These are phyloP conservation scores for Tetrapisispora taiwanensis DNA, from an alignment of 805 yeast species.

Conservation along the genomic window DNA sequence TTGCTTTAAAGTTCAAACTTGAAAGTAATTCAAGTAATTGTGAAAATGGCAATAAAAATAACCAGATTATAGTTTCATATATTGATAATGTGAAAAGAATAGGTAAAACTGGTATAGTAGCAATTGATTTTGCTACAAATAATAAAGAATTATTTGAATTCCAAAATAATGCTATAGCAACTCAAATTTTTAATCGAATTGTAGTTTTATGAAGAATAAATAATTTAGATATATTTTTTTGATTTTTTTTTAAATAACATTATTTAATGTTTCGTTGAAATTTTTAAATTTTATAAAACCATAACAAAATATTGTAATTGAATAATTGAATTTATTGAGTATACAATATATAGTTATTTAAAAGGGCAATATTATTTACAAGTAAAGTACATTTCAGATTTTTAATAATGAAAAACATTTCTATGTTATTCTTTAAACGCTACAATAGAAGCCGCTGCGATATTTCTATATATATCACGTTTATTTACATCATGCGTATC, in stretches of 20 bases:
- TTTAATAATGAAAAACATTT: slow-evolving; percentile 1
- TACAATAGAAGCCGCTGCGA: slow-evolving; percentile 66
- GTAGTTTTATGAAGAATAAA: too few species aligned
- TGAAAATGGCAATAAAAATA: background rate
- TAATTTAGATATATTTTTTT: too few species aligned
- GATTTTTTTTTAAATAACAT: background rate
- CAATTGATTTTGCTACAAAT: slow-evolving; percentile 8
- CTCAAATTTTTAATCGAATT: slow-evolving; percentile 17
- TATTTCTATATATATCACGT: slow-evolving; percentile 74
- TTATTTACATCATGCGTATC: slow-evolving; percentile 97
- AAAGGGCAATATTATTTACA: background rate
- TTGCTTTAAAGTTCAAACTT: slow-evolving; percentile 14
- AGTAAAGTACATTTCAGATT: too few species aligned
- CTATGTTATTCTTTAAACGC: slow-evolving; percentile 29
- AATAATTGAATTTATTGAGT: too few species aligned
- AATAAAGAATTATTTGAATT: slow-evolving; percentile 20
- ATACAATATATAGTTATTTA: too few species aligned
- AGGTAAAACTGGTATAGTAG: slow-evolving; percentile 22
- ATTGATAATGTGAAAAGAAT: slow-evolving; percentile 15
- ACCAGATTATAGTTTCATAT: slow-evolving; percentile 5
- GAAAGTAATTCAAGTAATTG: background rate
- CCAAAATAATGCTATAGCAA: slow-evolving; percentile 16
- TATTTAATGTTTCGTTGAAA: background rate
- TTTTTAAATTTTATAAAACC: too few species aligned
- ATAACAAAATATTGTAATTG: too few species aligned